Conservation (phyloP, 495 filamentous ascomycete genomes). For the Annulohypoxylon nitens region DNA sequence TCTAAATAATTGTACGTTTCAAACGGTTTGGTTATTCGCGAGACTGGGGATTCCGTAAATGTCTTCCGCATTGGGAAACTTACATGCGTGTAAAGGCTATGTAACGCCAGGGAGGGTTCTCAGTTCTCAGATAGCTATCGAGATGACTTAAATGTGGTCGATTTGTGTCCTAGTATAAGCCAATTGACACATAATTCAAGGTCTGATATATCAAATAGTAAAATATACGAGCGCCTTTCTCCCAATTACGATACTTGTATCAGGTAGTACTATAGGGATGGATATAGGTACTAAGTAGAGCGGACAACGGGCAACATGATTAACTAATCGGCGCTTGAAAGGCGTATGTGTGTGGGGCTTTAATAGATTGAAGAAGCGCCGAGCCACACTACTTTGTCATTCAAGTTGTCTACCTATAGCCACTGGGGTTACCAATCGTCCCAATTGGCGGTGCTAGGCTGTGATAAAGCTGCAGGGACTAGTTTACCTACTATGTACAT, state of each 20-base stretch:
- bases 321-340: conserved; percentile 9
- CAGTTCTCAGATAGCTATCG: too few species aligned
- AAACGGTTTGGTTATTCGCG: conserved; percentile 1
- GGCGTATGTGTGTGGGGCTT: conserved; percentile 35
- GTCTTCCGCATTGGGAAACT: conserved; percentile 36
- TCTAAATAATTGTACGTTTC: conserved; percentile 12
- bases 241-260: background rate
- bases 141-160: too few species aligned
- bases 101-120: too few species aligned
- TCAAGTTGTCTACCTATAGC: too few species aligned
- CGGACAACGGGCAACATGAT: background rate
- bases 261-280: background rate
- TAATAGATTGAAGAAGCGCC: conserved; percentile 35
- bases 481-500: background rate
- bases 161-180: too few species aligned
- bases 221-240: background rate
- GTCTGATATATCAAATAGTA: too few species aligned
- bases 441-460: conserved; percentile 24
- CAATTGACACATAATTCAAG: too few species aligned
- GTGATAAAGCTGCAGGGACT: conserved; percentile 43
- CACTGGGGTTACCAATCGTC: background rate
- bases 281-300: background rate
- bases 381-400: conserved; percentile 27
- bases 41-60: conserved; percentile 14
- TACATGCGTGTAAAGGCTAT: conserved; percentile 1